Percentiles rank a stretch among this genome's conserved stretches.
These are phyloP conservation scores for Marvania coccoides DNA, from an alignment of 139 green algal species.

Conservation along the genomic window DNA sequence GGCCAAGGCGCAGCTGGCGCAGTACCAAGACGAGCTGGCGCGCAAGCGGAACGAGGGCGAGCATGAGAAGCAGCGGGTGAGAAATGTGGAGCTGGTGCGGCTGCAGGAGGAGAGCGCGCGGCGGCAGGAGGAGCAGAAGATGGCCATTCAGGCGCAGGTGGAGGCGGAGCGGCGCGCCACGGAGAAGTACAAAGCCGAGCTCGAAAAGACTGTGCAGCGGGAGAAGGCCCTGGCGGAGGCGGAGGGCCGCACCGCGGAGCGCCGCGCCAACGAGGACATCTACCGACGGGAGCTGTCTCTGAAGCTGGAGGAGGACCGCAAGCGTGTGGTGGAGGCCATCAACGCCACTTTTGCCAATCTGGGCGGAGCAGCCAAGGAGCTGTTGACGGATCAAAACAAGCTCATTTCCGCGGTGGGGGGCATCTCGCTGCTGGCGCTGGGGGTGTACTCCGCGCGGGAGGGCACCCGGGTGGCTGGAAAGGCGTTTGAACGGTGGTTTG, in stretches of 20 bases:
- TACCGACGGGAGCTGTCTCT: constrained; percentile 62
- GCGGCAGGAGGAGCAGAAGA: constrained; percentile 67
- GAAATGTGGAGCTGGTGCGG: constrained; percentile 83
- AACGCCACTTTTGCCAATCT: constrained; percentile 79
- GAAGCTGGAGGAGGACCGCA: constrained; percentile 59
- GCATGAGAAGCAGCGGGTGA: constrained; percentile 65
- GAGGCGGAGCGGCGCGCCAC: constrained; percentile 76
- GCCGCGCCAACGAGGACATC: constrained; percentile 92
- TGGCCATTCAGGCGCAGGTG: constrained; percentile 71
- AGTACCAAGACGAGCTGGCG: constrained; percentile 76
- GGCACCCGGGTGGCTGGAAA: constrained; percentile 61
- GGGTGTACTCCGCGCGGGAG: constrained; percentile 79
- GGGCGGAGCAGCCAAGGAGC: constrained; percentile 42
- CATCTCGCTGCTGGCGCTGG: constrained; percentile 67
- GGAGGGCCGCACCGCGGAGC: constrained; percentile 83
- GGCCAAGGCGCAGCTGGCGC: constrained; percentile 73
- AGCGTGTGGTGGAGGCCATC: constrained; percentile 76
- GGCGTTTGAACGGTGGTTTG: constrained; percentile 72
- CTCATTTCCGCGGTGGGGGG: constrained; percentile 63
- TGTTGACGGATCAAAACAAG: constrained; percentile 79
- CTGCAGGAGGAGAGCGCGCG: constrained; percentile 73
- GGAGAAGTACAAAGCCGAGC: constrained; percentile 76
- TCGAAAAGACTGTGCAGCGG: constrained; percentile 76
- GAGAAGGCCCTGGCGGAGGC: constrained; percentile 89
- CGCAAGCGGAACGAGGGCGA: constrained; percentile 55